Conservation (phyloP, 2,329 filamentous ascomycete genomes). For the Allantophomopsis lycopodina region DNA sequence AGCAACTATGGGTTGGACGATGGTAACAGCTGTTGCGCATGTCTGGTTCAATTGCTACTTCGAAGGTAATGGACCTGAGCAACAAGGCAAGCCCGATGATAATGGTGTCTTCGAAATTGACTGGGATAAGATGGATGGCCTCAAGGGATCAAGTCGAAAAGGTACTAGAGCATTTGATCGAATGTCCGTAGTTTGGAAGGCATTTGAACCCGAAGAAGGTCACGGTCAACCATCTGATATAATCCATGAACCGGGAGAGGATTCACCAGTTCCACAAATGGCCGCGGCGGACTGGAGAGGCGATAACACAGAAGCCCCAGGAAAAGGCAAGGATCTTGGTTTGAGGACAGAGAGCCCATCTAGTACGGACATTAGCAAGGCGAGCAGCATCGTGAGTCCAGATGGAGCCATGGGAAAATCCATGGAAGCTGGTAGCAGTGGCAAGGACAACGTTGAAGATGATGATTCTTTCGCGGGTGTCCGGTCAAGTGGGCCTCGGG, state of each 20-base stretch:
- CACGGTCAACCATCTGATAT: conserved; percentile 21
- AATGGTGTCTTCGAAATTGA: conserved; percentile 58
- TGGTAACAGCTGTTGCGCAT: conserved; percentile 87
- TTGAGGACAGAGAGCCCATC: conserved; percentile 49
- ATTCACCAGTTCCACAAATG: conserved; percentile 58
- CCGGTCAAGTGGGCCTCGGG: conserved; percentile 9
- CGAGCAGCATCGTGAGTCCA: conserved; percentile 48
- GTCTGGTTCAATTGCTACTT: conserved; percentile 97
- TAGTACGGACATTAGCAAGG: conserved; percentile 55
- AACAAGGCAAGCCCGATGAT: conserved; percentile 48
- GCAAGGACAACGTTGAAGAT: neutral
- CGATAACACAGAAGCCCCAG: conserved; percentile 28
- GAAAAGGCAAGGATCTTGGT: conserved; percentile 50
- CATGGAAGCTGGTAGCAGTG: neutral
- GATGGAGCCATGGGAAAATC: neutral
- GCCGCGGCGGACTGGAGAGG: conserved; percentile 56
- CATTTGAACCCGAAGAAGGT: conserved; percentile 17
- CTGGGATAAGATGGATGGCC: conserved; percentile 81
- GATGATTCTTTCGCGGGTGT: conserved; percentile 2
- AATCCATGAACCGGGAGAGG: conserved; percentile 50
- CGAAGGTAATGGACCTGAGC: conserved; percentile 65
- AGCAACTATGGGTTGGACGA: conserved; percentile 63
- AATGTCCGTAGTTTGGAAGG: conserved; percentile 73
- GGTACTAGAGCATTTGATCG: conserved; percentile 72
- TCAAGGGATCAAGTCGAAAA: conserved; percentile 78